Evolutionary conservation across 2,329 filamentous ascomycete species (phyloP).

Genomic region (Penicillium sclerotiorum): DNA sequence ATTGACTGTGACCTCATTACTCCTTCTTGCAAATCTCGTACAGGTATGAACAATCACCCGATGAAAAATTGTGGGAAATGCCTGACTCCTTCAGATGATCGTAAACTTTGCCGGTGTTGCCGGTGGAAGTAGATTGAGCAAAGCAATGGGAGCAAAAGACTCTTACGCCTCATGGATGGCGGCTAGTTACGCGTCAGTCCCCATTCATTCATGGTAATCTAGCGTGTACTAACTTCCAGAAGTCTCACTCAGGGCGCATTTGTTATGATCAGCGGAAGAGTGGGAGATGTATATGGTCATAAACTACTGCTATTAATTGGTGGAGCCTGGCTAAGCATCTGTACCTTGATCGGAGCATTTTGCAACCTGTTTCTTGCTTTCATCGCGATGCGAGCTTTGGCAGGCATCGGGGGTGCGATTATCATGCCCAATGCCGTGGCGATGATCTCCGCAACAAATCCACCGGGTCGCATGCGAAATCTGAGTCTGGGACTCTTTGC

Average conservation of each 20-base stretch:
- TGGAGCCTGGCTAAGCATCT: slow-evolving; percentile 58
- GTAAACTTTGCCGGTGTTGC: slow-evolving; percentile 31
- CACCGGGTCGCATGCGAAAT: slow-evolving; percentile 51
- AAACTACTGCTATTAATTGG: slow-evolving; percentile 58
- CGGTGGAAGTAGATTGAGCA: slow-evolving; percentile 25
- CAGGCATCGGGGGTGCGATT: slow-evolving; percentile 55
- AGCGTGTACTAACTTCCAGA: not conserved
- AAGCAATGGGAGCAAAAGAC: slow-evolving; percentile 20
- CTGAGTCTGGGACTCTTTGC: slow-evolving; percentile 52
- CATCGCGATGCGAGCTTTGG: slow-evolving; percentile 48
- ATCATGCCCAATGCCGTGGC: slow-evolving; percentile 59
- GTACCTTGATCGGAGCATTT: slow-evolving; percentile 56
- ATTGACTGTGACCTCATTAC: slow-evolving; percentile 9
- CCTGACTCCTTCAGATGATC: slow-evolving; percentile 24
- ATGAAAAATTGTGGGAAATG: not conserved
- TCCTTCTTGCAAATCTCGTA: slow-evolving; percentile 29
- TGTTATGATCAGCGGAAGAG: slow-evolving; percentile 58
- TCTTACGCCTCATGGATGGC: slow-evolving; percentile 30
- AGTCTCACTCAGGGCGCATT: slow-evolving; percentile 60
- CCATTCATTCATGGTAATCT: not conserved
- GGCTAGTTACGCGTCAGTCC: slow-evolving; percentile 29
- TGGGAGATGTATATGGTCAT: slow-evolving; percentile 63
- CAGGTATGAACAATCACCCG: slow-evolving; percentile 19
- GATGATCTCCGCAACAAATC: slow-evolving; percentile 52
- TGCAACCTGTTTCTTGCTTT: slow-evolving; percentile 48